phyloP scores from a whole-genome alignment of 1,284 basidiomycete species.

The Pholiota adiposa region DNA sequence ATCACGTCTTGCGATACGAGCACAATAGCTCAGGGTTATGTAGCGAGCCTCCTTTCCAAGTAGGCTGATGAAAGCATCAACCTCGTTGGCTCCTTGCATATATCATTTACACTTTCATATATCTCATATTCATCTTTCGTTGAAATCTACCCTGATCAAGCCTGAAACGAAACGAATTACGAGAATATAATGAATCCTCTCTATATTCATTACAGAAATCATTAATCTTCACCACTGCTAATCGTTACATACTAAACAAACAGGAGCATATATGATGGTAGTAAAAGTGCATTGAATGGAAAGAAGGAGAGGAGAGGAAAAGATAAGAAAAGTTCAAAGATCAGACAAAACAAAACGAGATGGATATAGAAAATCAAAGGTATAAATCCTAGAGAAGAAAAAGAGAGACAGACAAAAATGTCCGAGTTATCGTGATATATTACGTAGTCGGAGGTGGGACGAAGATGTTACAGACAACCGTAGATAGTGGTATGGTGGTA shows the following conservation, averaged over 20 bases:
- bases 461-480: slow-evolving; percentile 17
- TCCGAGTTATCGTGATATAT: too few relatives aligned
- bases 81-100: too few relatives aligned
- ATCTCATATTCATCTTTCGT: too few relatives aligned
- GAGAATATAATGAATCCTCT: not conserved
- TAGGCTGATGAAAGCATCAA: too few relatives aligned
- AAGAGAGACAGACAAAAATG: not conserved
- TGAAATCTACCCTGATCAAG: not conserved
- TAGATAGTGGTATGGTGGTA: slow-evolving; percentile 17
- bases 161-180: not conserved
- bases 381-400: slow-evolving; percentile 10
- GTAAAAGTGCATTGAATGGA: slow-evolving; percentile 9
- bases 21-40: slow-evolving; percentile 30
- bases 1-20: slow-evolving; percentile 56
- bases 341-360: slow-evolving; percentile 9
- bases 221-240: slow-evolving; percentile 2
- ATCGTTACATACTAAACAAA: slow-evolving; percentile 11
- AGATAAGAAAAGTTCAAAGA: not conserved
- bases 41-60: too few relatives aligned
- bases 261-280: slow-evolving; percentile 10
- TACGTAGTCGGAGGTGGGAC: not conserved
- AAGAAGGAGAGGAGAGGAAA: slow-evolving; percentile 4
- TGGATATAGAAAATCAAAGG: slow-evolving; percentile 25
- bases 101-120: too few relatives aligned
- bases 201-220: slow-evolving; percentile 7